These are phyloP conservation scores for Teratosphaeria nubilosa DNA, from an alignment of 2,329 filamentous ascomycete species.

Conservation along the genomic window DNA sequence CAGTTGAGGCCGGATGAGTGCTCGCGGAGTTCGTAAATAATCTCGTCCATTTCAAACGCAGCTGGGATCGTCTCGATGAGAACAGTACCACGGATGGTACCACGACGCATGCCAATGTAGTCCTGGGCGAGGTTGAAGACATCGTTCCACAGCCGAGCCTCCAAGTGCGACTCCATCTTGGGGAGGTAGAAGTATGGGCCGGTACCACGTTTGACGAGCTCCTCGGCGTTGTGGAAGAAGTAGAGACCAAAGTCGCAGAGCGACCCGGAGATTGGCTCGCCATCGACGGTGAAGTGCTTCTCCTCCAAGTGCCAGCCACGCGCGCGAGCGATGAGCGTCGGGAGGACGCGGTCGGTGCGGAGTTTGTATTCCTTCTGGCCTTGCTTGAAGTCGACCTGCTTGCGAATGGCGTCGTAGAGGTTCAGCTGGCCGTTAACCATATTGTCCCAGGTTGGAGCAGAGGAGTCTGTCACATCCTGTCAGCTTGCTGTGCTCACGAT, in stretches of 20 bases:
- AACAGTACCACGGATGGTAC: slow-evolving; percentile 89
- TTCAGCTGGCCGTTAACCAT: slow-evolving; percentile 99
- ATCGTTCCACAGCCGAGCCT: slow-evolving; percentile 96
- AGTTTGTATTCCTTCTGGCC: slow-evolving; percentile 96
- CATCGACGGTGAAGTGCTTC: slow-evolving; percentile 94
- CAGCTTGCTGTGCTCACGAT: neutral
- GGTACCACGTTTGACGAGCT: slow-evolving; percentile 70
- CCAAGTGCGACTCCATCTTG: slow-evolving; percentile 91
- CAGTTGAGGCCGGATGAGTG: slow-evolving; percentile 96
- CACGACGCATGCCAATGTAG: slow-evolving; percentile 76
- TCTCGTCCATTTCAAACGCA: slow-evolving; percentile 99
- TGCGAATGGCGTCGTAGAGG: slow-evolving; percentile 89
- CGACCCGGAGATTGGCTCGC: slow-evolving; percentile 82
- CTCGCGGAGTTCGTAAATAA: slow-evolving; percentile 97
- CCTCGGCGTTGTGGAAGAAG: slow-evolving; percentile 95
- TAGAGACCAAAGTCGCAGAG: slow-evolving; percentile 98
- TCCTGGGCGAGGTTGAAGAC: slow-evolving; percentile 94
- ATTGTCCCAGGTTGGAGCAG: slow-evolving; percentile 95
- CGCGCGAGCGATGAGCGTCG: slow-evolving; percentile 87
- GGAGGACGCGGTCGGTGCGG: slow-evolving; percentile 73
- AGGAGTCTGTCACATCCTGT: slow-evolving; percentile 57
- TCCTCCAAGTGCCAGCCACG: slow-evolving; percentile 97
- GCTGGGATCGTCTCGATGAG: slow-evolving; percentile 96
- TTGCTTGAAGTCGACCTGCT: slow-evolving; percentile 92
- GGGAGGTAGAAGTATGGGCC: slow-evolving; percentile 98